These are phyloP conservation scores for Bretschneidera sinensis DNA, from an alignment of 345 rosid genomes.

Conservation along the genomic window DNA sequence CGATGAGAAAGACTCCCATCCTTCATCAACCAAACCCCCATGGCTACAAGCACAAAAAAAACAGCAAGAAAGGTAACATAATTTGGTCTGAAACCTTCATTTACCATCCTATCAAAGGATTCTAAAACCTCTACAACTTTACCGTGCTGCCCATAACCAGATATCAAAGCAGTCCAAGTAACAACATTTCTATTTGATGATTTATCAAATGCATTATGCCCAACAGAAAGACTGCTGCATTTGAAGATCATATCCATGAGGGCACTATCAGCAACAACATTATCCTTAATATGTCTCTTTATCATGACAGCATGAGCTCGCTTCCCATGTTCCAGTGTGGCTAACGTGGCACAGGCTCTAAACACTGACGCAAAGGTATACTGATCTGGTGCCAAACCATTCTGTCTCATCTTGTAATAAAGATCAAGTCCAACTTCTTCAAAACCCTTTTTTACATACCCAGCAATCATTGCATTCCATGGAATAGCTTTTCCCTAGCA, in stretches of 20 bases:
- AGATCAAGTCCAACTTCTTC: conserved; percentile 35
- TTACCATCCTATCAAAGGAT: conserved; percentile 53
- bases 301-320: conserved; percentile 53
- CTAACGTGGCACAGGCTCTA: conserved; percentile 56
- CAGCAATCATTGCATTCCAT: conserved; percentile 58
- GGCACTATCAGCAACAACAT: conserved; percentile 56
- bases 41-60: conserved; percentile 72
- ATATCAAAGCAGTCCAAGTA: conserved; percentile 68
- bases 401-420: conserved; percentile 47
- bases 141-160: conserved; percentile 67
- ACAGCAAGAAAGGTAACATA: conserved; percentile 61
- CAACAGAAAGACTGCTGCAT: conserved; percentile 55
- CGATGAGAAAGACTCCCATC: conserved; percentile 39
- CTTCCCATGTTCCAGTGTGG: conserved; percentile 58
- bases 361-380: conserved; percentile 73
- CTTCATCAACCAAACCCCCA: conserved; percentile 65
- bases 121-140: conserved; percentile 55
- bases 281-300: conserved; percentile 38
- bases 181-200: conserved; percentile 42
- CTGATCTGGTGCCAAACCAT: conserved; percentile 45
- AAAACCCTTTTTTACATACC: conserved; percentile 53
- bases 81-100: conserved; percentile 54
- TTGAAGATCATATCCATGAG: conserved; percentile 76
- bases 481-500: conserved; percentile 29
- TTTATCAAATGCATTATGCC: conserved; percentile 38